A percentile compares a stretch with the other conserved stretches of the same genome.
phyloP scores from a whole-genome alignment of 2,329 filamentous ascomycete genomes.

The Parasarocladium wereldwijsianum region DNA sequence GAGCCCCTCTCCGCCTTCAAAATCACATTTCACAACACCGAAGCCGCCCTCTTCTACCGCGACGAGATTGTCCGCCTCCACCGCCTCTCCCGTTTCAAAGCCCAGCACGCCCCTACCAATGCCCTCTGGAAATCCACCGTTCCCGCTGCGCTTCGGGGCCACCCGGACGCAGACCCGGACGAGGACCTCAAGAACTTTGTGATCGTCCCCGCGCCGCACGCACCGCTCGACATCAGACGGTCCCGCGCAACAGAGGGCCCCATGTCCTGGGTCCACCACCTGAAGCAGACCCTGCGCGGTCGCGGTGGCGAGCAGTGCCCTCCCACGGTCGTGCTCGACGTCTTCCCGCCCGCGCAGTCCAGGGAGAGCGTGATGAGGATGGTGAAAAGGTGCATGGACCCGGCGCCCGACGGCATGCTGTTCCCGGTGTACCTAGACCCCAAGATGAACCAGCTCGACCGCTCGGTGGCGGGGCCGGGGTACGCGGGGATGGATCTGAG shows the following conservation, averaged over 20 bases:
- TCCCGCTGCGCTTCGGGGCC: constrained; percentile 12
- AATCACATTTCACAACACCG: constrained; percentile 47
- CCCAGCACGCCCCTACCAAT: constrained; percentile 10
- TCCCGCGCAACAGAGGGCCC: not conserved
- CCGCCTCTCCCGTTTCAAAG: constrained; percentile 14
- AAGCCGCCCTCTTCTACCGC: constrained; percentile 48
- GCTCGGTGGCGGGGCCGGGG: constrained; percentile 1
- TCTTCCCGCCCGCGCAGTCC: constrained; percentile 12
- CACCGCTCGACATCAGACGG: constrained; percentile 5
- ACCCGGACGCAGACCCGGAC: constrained; percentile 6
- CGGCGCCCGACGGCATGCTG: too few species aligned
- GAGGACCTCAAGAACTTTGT: constrained; percentile 14
- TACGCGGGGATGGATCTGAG: too few species aligned
- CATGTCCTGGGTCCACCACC: too few species aligned
- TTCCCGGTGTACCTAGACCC: constrained; percentile 1
- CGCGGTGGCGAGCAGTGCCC: constrained; percentile 11
- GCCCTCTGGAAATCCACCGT: constrained; percentile 17
- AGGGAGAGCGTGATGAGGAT: not conserved
- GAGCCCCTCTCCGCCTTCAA: constrained; percentile 51
- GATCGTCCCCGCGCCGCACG: constrained; percentile 13
- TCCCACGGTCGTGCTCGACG: constrained; percentile 15
- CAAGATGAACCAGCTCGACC: constrained; percentile 1
- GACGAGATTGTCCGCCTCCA: constrained; percentile 19
- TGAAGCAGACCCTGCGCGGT: constrained; percentile 9
- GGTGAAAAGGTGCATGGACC: not conserved